Evolutionary conservation across 1,284 basidiomycete species (phyloP).

Genomic region (Volvariella surrecta): DNA sequence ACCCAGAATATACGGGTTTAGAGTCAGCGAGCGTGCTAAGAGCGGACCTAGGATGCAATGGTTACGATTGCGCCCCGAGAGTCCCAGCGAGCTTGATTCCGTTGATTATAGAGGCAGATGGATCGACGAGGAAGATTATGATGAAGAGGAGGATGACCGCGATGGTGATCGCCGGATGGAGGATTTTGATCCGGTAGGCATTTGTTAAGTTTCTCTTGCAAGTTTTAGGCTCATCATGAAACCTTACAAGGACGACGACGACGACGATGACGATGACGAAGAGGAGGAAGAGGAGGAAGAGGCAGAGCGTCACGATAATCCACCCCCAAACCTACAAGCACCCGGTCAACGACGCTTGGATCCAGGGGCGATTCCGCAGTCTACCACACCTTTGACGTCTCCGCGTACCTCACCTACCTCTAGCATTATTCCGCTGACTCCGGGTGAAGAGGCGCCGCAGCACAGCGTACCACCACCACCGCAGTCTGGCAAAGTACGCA

Average conservation of each 20-base stretch:
- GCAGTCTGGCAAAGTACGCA: constrained; percentile 34
- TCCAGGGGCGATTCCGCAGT: constrained; percentile 15
- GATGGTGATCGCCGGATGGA: constrained; percentile 73
- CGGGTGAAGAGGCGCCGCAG: constrained; percentile 21
- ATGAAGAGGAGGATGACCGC: constrained; percentile 62
- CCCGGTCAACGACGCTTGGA: constrained; percentile 18
- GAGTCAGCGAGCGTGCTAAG: constrained; percentile 77
- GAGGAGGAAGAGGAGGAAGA: constrained; percentile 48
- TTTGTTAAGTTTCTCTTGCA: constrained; percentile 9
- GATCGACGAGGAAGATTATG: constrained; percentile 59
- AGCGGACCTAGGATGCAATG: constrained; percentile 96
- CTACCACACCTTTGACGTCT: constrained; percentile 24
- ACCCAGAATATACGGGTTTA: constrained; percentile 91
- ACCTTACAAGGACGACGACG: constrained; percentile 32
- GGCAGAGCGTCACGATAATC: constrained; percentile 29
- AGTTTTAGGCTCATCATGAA: constrained; percentile 2
- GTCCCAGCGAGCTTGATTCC: constrained; percentile 70
- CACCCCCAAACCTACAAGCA: constrained; percentile 12
- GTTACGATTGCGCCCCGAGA: constrained; percentile 82
- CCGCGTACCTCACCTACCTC: constrained; percentile 42
- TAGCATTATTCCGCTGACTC: constrained; percentile 23
- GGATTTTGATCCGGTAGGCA: constrained; percentile 69
- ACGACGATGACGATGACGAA: constrained; percentile 57
- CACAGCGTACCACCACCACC: constrained; percentile 16
- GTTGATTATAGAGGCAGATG: constrained; percentile 86